Evolutionary conservation across 1,284 basidiomycete genomes (phyloP).

Genomic region (Anthracocystis walkeri): DNA sequence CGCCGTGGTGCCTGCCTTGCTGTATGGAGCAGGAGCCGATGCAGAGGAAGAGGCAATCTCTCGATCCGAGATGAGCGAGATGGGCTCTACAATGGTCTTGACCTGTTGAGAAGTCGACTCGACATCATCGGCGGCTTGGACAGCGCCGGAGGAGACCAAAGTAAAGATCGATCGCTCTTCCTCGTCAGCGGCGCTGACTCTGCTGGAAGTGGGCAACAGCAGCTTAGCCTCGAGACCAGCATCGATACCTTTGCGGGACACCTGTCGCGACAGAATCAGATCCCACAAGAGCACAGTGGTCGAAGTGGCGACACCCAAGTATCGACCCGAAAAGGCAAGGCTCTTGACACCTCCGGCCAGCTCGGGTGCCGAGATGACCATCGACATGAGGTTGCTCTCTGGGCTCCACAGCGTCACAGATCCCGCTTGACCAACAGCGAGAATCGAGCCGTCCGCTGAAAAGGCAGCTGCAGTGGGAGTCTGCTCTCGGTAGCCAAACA

Average conservation of each 20-base stretch:
- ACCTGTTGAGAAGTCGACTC: slow-evolving; percentile 11
- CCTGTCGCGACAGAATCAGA: slow-evolving; percentile 55
- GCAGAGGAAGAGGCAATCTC: slow-evolving; percentile 30
- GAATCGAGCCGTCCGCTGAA: slow-evolving; percentile 86
- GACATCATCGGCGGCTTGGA: background rate
- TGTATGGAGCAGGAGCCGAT: background rate
- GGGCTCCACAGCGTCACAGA: slow-evolving; percentile 85
- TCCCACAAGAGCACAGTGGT: slow-evolving; percentile 59
- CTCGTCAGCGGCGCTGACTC: background rate
- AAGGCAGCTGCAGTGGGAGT: slow-evolving; percentile 74
- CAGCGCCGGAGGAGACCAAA: slow-evolving; percentile 17
- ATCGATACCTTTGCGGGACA: slow-evolving; percentile 28
- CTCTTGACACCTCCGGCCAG: slow-evolving; percentile 28
- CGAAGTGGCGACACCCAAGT: slow-evolving; percentile 42
- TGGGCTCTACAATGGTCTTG: slow-evolving; percentile 35
- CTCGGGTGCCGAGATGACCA: slow-evolving; percentile 73
- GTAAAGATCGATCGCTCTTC: slow-evolving; percentile 24
- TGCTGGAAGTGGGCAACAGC: slow-evolving; percentile 15
- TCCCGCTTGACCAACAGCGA: slow-evolving; percentile 80
- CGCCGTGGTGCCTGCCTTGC: slow-evolving; percentile 11
- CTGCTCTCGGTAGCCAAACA: slow-evolving; percentile 61
- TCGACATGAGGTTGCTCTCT: slow-evolving; percentile 76
- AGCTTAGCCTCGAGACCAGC: slow-evolving; percentile 20
- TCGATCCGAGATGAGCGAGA: slow-evolving; percentile 39
- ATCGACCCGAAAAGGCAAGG: slow-evolving; percentile 56